A percentile compares a stretch with the other conserved stretches of the same genome.
phyloP scores from a whole-genome alignment of 2,329 filamentous ascomycete genomes.

The Colletotrichum sp. region DNA sequence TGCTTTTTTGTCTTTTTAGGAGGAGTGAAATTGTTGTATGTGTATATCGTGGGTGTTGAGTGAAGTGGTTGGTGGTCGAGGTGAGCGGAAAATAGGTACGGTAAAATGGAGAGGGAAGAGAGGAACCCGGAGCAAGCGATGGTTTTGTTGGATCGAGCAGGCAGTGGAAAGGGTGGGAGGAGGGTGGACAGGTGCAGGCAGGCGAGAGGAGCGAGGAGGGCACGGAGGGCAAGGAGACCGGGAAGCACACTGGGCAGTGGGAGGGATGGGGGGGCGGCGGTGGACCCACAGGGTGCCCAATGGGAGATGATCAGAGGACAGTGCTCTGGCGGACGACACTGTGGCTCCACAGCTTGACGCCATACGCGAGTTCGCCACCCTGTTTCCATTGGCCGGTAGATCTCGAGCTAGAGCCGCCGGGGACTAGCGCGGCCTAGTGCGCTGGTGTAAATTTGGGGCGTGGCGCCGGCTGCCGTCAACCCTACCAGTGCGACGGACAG shows the following conservation, averaged over 20 bases:
- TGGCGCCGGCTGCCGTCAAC: slow-evolving; percentile 21
- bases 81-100: background rate
- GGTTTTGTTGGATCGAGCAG: slow-evolving; percentile 23
- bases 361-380: slow-evolving; percentile 21
- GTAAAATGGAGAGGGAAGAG: slow-evolving; percentile 13
- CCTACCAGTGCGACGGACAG: slow-evolving; percentile 16
- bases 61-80: background rate
- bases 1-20: background rate
- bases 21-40: background rate
- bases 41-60: background rate
- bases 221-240: slow-evolving; percentile 16
- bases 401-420: background rate
- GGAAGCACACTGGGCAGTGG: background rate
- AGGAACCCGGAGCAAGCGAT: slow-evolving; percentile 20
- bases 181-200: slow-evolving; percentile 10
- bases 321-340: background rate
- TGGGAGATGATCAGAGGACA: slow-evolving; percentile 13
- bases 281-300: slow-evolving; percentile 16
- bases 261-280: slow-evolving; percentile 2
- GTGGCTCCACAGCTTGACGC: slow-evolving; percentile 21
- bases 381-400: slow-evolving; percentile 17
- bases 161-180: slow-evolving; percentile 2
- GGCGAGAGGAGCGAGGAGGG: slow-evolving; percentile 18
- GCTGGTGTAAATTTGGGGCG: slow-evolving; percentile 21
- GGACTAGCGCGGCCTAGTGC: slow-evolving; percentile 14